Percentiles rank a stretch among this genome's conserved stretches.
These are phyloP conservation scores for Chaetoceros muelleri DNA, from an alignment of 108 stramenopile genomes.

Conservation along the genomic window DNA sequence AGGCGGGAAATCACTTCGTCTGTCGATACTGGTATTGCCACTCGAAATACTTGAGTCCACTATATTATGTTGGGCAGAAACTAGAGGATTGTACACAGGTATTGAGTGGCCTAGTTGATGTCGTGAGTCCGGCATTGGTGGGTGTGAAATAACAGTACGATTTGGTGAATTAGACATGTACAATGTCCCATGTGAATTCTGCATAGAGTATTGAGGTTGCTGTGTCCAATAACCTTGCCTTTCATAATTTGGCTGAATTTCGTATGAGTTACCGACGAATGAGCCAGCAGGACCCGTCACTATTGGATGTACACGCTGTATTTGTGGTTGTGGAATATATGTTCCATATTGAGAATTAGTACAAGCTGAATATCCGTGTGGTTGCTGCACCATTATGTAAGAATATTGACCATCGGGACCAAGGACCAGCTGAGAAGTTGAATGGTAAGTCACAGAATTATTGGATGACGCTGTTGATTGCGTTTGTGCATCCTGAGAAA, in stretches of 20 bases:
- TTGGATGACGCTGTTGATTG: constrained; percentile 1
- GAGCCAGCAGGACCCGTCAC: background rate
- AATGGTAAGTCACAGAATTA: constrained; percentile 5
- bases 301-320: background rate
- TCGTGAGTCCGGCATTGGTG: background rate
- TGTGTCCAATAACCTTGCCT: background rate
- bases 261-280: background rate
- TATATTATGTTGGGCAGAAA: background rate
- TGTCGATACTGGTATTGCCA: constrained; percentile 13
- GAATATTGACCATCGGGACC: constrained; percentile 71
- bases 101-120: background rate
- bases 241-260: background rate
- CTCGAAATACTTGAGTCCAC: constrained; percentile 11
- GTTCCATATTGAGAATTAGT: background rate
- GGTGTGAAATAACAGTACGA: background rate
- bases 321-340: no score
- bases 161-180: background rate
- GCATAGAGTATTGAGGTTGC: background rate
- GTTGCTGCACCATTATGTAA: constrained; percentile 39
- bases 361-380: no score
- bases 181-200: background rate
- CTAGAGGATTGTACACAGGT: background rate
- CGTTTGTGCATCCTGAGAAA: constrained; percentile 7
- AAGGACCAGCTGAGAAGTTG: constrained; percentile 42
- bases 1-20: background rate